Evolutionary conservation across 2,329 filamentous ascomycete genomes (phyloP).

Genomic region (Tolypocladium endophyticum): DNA sequence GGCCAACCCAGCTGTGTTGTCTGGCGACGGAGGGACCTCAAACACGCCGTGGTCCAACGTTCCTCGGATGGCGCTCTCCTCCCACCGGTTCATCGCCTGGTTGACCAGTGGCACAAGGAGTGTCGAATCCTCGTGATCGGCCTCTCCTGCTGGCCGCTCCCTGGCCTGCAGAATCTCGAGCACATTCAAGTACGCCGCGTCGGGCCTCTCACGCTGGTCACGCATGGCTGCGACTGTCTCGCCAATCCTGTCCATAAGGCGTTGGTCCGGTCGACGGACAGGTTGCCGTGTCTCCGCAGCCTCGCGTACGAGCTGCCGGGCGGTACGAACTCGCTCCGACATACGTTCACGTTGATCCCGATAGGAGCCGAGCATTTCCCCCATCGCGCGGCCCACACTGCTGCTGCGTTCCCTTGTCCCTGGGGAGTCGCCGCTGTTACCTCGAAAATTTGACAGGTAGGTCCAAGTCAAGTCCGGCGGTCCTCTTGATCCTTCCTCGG

Average conservation of each 20-base stretch:
- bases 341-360: conserved; percentile 24
- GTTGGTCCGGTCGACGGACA: conserved; percentile 15
- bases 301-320: conserved; percentile 21
- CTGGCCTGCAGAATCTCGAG: conserved; percentile 26
- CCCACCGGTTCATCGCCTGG: conserved; percentile 25
- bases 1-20: conserved; percentile 50
- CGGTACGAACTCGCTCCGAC: conserved; percentile 21
- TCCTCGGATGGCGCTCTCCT: conserved; percentile 23
- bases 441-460: conserved; percentile 8
- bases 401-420: conserved; percentile 23
- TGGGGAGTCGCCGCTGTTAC: conserved; percentile 13
- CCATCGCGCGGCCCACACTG: conserved; percentile 26
- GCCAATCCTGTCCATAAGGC: conserved; percentile 22
- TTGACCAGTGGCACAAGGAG: conserved; percentile 26
- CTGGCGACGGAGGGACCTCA: conserved; percentile 34
- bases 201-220: conserved; percentile 24
- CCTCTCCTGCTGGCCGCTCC: conserved; percentile 18
- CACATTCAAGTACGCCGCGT: conserved; percentile 23
- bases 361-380: conserved; percentile 26
- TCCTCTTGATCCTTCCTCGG: conserved; percentile 11
- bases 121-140: conserved; percentile 24
- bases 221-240: conserved; percentile 25
- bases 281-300: conserved; percentile 4
- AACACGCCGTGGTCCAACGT: conserved; percentile 29
- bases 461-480: conserved; percentile 9